These are phyloP conservation scores for Aphanomyces stellatus DNA, from an alignment of 352 stramenopile species.

Conservation along the genomic window DNA sequence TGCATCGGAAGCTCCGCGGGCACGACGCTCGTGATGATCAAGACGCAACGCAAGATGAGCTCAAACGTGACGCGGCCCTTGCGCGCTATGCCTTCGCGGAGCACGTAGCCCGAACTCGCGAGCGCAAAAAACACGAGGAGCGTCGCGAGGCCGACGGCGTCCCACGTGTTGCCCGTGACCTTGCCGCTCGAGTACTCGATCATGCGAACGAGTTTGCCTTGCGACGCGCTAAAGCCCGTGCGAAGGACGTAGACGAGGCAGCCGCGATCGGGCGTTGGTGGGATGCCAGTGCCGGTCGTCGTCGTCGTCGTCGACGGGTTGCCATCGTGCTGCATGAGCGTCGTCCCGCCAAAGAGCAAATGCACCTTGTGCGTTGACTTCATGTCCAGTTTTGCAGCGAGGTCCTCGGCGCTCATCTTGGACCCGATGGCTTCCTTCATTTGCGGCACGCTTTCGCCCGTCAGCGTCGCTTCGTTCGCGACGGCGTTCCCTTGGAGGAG, in stretches of 20 bases:
- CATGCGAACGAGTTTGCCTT: slow-evolving; percentile 97
- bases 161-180: slow-evolving; percentile 90
- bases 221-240: slow-evolving; percentile 96
- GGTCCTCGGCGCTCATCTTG: slow-evolving; percentile 67
- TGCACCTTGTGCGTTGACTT: slow-evolving; percentile 85
- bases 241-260: slow-evolving; percentile 92
- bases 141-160: slow-evolving; percentile 95
- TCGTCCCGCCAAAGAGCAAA: slow-evolving; percentile 91
- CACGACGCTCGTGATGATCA: slow-evolving; percentile 99
- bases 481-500: slow-evolving; percentile 92
- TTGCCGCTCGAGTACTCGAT: slow-evolving; percentile 98
- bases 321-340: slow-evolving; percentile 77
- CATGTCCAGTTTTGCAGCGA: slow-evolving; percentile 72
- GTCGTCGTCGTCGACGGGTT: slow-evolving; percentile 25
- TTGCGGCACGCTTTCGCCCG: slow-evolving; percentile 97
- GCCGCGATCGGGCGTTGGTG: slow-evolving; percentile 82
- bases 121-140: slow-evolving; percentile 97
- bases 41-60: slow-evolving; percentile 94
- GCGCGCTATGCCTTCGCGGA: slow-evolving; percentile 80
- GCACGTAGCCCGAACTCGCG: slow-evolving; percentile 89
- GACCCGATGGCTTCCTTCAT: slow-evolving; percentile 91
- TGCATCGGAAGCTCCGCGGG: slow-evolving; percentile 98
- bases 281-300: slow-evolving; percentile 37
- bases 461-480: slow-evolving; percentile 98
- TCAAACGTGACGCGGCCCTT: slow-evolving; percentile 93